Base-by-base conservation (phyloP, 2,329 filamentous ascomycete species). In the Phialocephala subalpina region DNA sequence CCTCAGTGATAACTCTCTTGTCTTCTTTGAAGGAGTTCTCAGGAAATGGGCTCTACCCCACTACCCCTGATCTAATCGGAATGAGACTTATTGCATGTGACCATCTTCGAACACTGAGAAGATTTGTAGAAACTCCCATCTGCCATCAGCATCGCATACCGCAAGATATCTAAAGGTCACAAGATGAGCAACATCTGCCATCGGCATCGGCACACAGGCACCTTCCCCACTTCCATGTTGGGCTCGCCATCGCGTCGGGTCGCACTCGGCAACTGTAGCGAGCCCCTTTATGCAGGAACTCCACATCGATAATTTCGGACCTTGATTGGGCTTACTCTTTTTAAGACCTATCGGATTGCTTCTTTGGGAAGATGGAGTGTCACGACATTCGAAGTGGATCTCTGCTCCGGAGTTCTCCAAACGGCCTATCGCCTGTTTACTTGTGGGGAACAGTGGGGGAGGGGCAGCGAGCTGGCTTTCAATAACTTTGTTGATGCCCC, bases 241-340 rank as follows among this genome's bases (percentile, higher is more conserved):
- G 29, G 4, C 38, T 42, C 38, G 38, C 38, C 38, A 14, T 42
- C 38, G 38, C 38, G 38, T 42, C 38, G 38, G 38, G 38, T 42
- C 38, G 38, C 12, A n/a, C 38, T 42, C 38, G 38, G 38, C 12
- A 42, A 42, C 38, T 14, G 5, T 42, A 42, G 38, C 38, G 38
- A 42, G 38, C 38, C 38, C 38, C 38, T 42, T 42, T 42, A 42
- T 42, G 38, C 38, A 42, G 38, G 38, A 42, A 42, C 38, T 42
- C 38, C 38, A 42, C 38, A 4, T 42, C 38, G 5, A 42, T 3
- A 42, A 42, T 42, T 42, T 42, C 18, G 38, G 38, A 42, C 3
- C 38, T 14, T 42, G 3, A 14, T 14, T 42, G 38, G 38, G 29
- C 29, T 33, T 9, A 9, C 29, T 9, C 29, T 33, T 33, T 33